Percentiles rank a stretch among this genome's conserved stretches.
Evolutionary conservation across 1,139 yeast genomes (phyloP).

Genomic region (Candida sp.): DNA sequence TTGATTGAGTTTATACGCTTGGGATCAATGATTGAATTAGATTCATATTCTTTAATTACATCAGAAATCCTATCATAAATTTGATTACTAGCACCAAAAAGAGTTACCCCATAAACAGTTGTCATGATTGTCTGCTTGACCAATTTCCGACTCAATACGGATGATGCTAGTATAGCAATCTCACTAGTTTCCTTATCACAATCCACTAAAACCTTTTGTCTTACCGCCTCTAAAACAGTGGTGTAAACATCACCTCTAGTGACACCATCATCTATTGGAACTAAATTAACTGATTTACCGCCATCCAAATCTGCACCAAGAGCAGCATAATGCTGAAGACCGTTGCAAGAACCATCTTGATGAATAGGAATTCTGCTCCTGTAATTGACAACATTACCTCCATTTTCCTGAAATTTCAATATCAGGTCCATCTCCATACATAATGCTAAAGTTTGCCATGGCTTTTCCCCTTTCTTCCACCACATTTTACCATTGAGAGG

Average conservation of each 20-base stretch:
- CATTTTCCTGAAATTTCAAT: constrained; percentile 12
- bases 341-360: constrained; percentile 48
- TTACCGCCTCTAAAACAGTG: constrained; percentile 27
- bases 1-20: constrained; percentile 4
- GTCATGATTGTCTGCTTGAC: constrained; percentile 48
- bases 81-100: constrained; percentile 34
- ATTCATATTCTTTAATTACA: constrained; percentile 13
- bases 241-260: constrained; percentile 33
- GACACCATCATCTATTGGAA: constrained; percentile 12
- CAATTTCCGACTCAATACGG: constrained; percentile 27
- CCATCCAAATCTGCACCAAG: constrained; percentile 35
- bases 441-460: constrained; percentile 38
- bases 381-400: constrained; percentile 18
- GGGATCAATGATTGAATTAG: constrained; percentile 5
- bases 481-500: constrained; percentile 25
- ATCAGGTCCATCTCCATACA: constrained; percentile 31
- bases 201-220: constrained; percentile 13
- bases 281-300: constrained; percentile 36
- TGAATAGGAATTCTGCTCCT: constrained; percentile 37
- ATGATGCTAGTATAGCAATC: constrained; percentile 11
- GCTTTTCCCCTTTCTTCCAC: constrained; percentile 41
- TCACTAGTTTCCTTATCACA: constrained; percentile 1
- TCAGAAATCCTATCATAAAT: constrained; percentile 24
- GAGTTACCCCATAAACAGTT: constrained; percentile 45
- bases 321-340: constrained; percentile 48